These are phyloP conservation scores for Phytophthora tentaculata DNA, from an alignment of 352 stramenopile species.

Conservation along the genomic window DNA sequence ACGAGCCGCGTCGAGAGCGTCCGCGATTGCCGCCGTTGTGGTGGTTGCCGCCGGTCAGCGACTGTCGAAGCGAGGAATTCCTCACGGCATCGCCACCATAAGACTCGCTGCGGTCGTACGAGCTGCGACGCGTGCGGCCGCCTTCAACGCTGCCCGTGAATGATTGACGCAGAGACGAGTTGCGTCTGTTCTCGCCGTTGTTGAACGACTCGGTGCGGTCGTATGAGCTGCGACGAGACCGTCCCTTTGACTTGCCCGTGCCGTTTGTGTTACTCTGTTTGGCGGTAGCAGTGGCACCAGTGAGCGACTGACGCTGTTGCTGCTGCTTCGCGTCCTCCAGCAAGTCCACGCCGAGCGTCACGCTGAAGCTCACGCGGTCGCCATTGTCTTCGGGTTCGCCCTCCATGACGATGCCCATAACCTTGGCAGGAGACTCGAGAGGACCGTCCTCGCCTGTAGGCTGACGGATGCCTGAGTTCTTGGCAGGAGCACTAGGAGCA, in stretches of 20 bases:
- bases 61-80: conserved; percentile 49
- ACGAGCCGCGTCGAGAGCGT: conserved; percentile 64
- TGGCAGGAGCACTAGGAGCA: conserved; percentile 31
- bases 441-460: conserved; percentile 81
- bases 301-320: conserved; percentile 58
- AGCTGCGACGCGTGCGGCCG: conserved; percentile 46
- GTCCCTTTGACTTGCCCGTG: conserved; percentile 44
- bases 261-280: conserved; percentile 36
- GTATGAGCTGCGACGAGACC: conserved; percentile 59
- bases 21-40: conserved; percentile 46
- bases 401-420: conserved; percentile 81
- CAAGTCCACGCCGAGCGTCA: conserved; percentile 77
- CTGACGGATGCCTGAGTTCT: conserved; percentile 56
- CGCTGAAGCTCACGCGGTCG: conserved; percentile 84
- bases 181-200: conserved; percentile 43
- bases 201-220: conserved; percentile 51
- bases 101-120: conserved; percentile 57
- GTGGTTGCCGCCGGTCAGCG: conserved; percentile 43
- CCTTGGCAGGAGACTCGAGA: conserved; percentile 69
- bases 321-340: conserved; percentile 75
- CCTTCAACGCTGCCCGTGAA: conserved; percentile 38
- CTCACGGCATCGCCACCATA: conserved; percentile 30
- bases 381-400: conserved; percentile 58
- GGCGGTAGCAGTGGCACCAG: conserved; percentile 30
- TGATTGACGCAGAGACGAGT: conserved; percentile 42